phyloP scores from a whole-genome alignment of 2,329 filamentous ascomycete genomes.

The Fusarium buharicum region DNA sequence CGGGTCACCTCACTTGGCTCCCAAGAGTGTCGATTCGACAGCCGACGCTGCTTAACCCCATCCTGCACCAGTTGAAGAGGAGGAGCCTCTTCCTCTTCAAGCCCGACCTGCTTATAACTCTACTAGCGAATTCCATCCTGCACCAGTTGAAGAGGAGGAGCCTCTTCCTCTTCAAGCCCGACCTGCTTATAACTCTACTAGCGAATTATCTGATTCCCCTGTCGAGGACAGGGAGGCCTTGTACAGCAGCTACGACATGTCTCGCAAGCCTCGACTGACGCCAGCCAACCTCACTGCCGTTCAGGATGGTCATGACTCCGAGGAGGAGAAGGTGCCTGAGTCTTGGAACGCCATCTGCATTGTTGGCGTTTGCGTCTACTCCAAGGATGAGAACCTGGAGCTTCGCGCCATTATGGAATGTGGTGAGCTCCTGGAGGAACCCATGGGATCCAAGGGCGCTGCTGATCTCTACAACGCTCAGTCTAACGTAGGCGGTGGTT shows the following conservation, averaged over 20 bases:
- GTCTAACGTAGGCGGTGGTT: constrained; percentile 62
- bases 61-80: too few relatives aligned
- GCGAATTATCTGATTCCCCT: constrained; percentile 68
- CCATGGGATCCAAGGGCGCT: constrained; percentile 66
- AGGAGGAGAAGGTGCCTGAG: constrained; percentile 64
- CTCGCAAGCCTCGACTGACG: constrained; percentile 58
- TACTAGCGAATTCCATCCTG: too few relatives aligned
- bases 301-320: constrained; percentile 58
- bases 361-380: constrained; percentile 69
- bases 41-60: constrained; percentile 28
- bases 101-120: constrained; percentile 52
- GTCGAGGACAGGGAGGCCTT: constrained; percentile 68
- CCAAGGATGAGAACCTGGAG: constrained; percentile 64
- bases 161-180: constrained; percentile 28
- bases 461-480: constrained; percentile 66
- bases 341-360: constrained; percentile 72
- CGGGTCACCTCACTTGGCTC: constrained; percentile 46
- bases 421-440: constrained; percentile 61
- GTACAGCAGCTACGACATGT: constrained; percentile 67
- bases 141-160: constrained; percentile 29
- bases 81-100: constrained; percentile 32
- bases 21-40: constrained; percentile 45
- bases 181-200: constrained; percentile 56
- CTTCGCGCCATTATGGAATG: constrained; percentile 65
- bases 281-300: constrained; percentile 49